Base-by-base conservation (phyloP, 768 basidiomycete species). In the Boletus reticuloceps region DNA sequence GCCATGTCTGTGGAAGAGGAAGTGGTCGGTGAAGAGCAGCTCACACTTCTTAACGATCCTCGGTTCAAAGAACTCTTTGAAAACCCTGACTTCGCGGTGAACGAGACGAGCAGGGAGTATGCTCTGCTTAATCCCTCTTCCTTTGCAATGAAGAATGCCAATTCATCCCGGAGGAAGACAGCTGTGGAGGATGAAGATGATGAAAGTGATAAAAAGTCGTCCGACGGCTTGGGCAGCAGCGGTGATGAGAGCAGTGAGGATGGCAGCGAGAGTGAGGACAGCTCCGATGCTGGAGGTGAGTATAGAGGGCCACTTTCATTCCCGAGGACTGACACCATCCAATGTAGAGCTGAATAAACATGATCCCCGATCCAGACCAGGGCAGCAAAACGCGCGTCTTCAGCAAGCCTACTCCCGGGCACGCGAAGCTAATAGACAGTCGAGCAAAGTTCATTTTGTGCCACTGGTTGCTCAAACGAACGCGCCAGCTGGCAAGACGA, bases 51-150 rank as follows among this genome's bases (percentile, higher is more conserved):
- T 59, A 83, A 75, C 43, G 97, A 99, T 72, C 84, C 88, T 52
- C 88, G 97, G 52, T 99, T 98, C 81, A 78, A 86, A 53, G 87
- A 84, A 43, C 80, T 99, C 38, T 99, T 97, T 72, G 85, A 91
- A 73, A 86, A 97, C 66, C 88, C 92, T 5, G 90, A 91, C 53
- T 99, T 92, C 70, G 81, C 88, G 64, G 90, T 99, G 60, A 96
- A 98, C 72, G 91, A 94, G 75, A 81, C 74, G 40, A 90, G 78
- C 61, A 79, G 91, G 63, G 97, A 98, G 75, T 98, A 80, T 69
- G 89, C 87, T n/a, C 72, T 98, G 60, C 83, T 98, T 68, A 94
- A 98, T 70, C 96, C 96, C 14, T 95, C 94, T 19, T 73, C 87
- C 11, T 84, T 75, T n/a, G 79, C 82, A 31, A 80, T 81, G 66